Evolutionary conservation across 768 basidiomycete species (phyloP).

Genomic region (Tephrocybe sp.): DNA sequence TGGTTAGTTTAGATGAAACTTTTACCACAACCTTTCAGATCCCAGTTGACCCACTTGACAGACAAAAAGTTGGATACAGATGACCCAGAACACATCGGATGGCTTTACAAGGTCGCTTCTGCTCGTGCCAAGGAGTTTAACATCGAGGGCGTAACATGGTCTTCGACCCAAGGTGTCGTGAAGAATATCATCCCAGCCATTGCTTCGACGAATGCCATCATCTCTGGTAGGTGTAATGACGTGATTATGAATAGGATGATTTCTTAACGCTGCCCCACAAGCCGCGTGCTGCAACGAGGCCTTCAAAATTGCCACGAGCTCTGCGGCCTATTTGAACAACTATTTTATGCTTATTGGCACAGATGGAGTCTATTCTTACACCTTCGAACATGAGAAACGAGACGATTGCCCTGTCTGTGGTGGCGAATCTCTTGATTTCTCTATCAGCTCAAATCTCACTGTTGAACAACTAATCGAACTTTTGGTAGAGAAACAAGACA

Average conservation of each 20-base stretch:
- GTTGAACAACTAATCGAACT: slow-evolving; percentile 88
- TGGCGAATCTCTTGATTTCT: slow-evolving; percentile 77
- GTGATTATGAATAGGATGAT: background rate
- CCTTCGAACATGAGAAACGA: slow-evolving; percentile 92
- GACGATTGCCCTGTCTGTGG: slow-evolving; percentile 97
- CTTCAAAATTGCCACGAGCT: slow-evolving; percentile 96
- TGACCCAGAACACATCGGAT: slow-evolving; percentile 93
- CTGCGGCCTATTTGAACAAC: slow-evolving; percentile 92
- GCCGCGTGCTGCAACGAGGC: slow-evolving; percentile 99
- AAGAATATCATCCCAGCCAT: slow-evolving; percentile 99
- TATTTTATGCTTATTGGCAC: slow-evolving; percentile 99
- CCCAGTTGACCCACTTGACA: slow-evolving; percentile 24
- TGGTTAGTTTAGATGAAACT: slow-evolving; percentile 46
- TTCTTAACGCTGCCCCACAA: slow-evolving; percentile 24
- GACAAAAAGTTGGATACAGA: slow-evolving; percentile 98
- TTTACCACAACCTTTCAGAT: background rate
- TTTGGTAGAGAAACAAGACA: slow-evolving; percentile 82
- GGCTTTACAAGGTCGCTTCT: slow-evolving; percentile 82
- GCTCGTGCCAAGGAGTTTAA: slow-evolving; percentile 90
- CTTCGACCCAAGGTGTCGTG: slow-evolving; percentile 95
- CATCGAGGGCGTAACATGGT: slow-evolving; percentile 98
- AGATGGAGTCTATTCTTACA: slow-evolving; percentile 94
- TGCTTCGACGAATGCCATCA: slow-evolving; percentile 97
- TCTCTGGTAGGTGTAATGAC: slow-evolving; percentile 72
- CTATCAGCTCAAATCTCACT: slow-evolving; percentile 68